phyloP scores from a whole-genome alignment of 306 rosid genomes.

The Elaeagnus macrophylla region DNA sequence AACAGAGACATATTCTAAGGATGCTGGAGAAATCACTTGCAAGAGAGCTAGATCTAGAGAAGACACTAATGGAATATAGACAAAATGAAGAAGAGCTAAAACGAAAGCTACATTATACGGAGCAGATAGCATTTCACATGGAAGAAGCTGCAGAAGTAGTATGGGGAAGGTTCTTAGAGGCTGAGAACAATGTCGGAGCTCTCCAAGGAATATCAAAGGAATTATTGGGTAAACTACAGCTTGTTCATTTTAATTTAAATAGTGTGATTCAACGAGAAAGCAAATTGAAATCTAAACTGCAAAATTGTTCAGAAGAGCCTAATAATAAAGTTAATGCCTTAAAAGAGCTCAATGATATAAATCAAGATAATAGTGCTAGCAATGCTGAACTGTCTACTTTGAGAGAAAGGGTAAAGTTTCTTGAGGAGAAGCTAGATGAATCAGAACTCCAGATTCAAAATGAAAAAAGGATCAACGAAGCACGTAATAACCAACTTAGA shows the following conservation, averaged over 20 bases:
- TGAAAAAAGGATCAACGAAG: constrained; percentile 32
- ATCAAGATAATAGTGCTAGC: constrained; percentile 29
- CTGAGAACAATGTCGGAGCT: constrained; percentile 72
- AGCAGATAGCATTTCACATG: constrained; percentile 67
- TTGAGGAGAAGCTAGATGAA: constrained; percentile 41
- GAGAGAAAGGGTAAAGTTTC: constrained; percentile 51
- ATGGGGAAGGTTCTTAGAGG: constrained; percentile 98
- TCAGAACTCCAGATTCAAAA: constrained; percentile 33
- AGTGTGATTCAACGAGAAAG: constrained; percentile 53
- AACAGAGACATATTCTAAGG: constrained; percentile 62
- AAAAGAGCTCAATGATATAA: constrained; percentile 33
- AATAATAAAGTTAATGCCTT: constrained; percentile 44
- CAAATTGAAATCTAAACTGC: constrained; percentile 41
- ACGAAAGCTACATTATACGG: constrained; percentile 66
- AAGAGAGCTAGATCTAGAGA: constrained; percentile 85
- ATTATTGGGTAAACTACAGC: constrained; percentile 58
- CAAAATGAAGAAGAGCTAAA: constrained; percentile 57
- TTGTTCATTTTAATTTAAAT: constrained; percentile 50
- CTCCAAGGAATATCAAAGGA: constrained; percentile 78
- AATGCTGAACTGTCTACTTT: constrained; percentile 40
- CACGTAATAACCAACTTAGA: constrained; percentile 41
- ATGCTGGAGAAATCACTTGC: constrained; percentile 83
- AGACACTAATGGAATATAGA: constrained; percentile 63
- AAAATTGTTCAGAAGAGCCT: constrained; percentile 38
- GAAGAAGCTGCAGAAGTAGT: constrained; percentile 83